These are phyloP conservation scores for Cynara cardunculus DNA, from an alignment of 129 eudicot species.

Conservation along the genomic window DNA sequence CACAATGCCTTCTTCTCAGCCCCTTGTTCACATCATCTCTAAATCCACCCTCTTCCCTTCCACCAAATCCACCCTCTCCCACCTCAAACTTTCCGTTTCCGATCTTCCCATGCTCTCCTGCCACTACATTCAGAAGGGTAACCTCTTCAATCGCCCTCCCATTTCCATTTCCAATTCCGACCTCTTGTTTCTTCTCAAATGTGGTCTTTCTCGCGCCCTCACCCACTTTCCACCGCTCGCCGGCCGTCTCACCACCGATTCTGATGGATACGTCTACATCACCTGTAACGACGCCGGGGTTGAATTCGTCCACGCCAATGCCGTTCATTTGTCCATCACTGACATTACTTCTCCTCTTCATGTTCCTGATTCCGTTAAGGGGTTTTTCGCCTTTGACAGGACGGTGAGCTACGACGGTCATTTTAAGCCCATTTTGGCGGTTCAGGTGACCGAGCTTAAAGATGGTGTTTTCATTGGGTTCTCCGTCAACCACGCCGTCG, in stretches of 20 bases:
- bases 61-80: slow-evolving; percentile 18
- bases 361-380: slow-evolving; percentile 48
- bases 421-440: slow-evolving; percentile 47
- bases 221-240: slow-evolving; percentile 64
- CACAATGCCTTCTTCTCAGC: slow-evolving; percentile 27
- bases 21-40: slow-evolving; percentile 19
- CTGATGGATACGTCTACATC: slow-evolving; percentile 54
- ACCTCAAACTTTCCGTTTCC: slow-evolving; percentile 66
- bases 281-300: slow-evolving; percentile 71
- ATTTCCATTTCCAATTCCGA: slow-evolving; percentile 25
- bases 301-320: slow-evolving; percentile 52
- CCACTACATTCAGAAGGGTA: slow-evolving; percentile 80
- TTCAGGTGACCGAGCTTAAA: slow-evolving; percentile 61
- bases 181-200: slow-evolving; percentile 38
- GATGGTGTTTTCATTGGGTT: slow-evolving; percentile 70
- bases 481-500: slow-evolving; percentile 64
- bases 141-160: slow-evolving; percentile 47
- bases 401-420: slow-evolving; percentile 66
- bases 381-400: slow-evolving; percentile 48
- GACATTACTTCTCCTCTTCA: slow-evolving; percentile 36
- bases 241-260: slow-evolving; percentile 63
- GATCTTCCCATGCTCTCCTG: slow-evolving; percentile 84
- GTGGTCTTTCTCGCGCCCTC: slow-evolving; percentile 41
- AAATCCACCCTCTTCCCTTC: slow-evolving; percentile 45
- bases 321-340: slow-evolving; percentile 22